Conservation (phyloP, 1,284 basidiomycete species). For the Phlebopus sp. region DNA sequence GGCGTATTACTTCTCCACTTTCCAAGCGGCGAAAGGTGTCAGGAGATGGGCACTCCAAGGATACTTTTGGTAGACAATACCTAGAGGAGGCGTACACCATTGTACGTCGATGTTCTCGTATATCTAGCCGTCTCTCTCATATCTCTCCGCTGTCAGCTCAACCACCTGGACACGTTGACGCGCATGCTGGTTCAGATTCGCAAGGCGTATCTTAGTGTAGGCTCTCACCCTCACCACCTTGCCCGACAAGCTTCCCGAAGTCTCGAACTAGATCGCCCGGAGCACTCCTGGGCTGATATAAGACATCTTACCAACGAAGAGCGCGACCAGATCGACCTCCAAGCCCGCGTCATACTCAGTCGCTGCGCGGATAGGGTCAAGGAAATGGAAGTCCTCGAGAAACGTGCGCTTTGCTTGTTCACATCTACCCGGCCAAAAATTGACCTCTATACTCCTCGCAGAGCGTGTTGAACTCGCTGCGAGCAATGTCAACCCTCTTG, state of each 20-base stretch:
- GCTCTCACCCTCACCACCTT: slow-evolving; percentile 50
- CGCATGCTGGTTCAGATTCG: slow-evolving; percentile 70
- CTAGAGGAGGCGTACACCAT: slow-evolving; percentile 70
- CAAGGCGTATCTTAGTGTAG: slow-evolving; percentile 77
- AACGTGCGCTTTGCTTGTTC: slow-evolving; percentile 52
- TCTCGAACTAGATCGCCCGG: slow-evolving; percentile 53
- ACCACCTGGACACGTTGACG: slow-evolving; percentile 67
- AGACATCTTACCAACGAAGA: slow-evolving; percentile 80
- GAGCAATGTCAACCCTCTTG: slow-evolving; percentile 57
- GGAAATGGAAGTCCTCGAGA: slow-evolving; percentile 82
- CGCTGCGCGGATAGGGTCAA: slow-evolving; percentile 82
- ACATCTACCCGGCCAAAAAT: slow-evolving; percentile 4
- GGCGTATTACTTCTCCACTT: slow-evolving; percentile 39
- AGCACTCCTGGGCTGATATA: slow-evolving; percentile 63
- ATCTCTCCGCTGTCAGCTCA: slow-evolving; percentile 44
- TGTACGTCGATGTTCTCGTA: slow-evolving; percentile 41
- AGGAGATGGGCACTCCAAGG: slow-evolving; percentile 34
- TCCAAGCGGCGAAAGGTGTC: slow-evolving; percentile 51
- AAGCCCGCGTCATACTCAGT: slow-evolving; percentile 78
- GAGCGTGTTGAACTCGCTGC: slow-evolving; percentile 65
- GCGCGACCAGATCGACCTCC: slow-evolving; percentile 87
- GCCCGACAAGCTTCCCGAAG: slow-evolving; percentile 48
- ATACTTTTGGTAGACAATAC: slow-evolving; percentile 61
- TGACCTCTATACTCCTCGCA: slow-evolving; percentile 29
- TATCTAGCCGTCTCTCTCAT: slow-evolving; percentile 3